These are phyloP conservation scores for Begonia peltatifolia DNA, from an alignment of 306 rosid genomes.

Conservation along the genomic window DNA sequence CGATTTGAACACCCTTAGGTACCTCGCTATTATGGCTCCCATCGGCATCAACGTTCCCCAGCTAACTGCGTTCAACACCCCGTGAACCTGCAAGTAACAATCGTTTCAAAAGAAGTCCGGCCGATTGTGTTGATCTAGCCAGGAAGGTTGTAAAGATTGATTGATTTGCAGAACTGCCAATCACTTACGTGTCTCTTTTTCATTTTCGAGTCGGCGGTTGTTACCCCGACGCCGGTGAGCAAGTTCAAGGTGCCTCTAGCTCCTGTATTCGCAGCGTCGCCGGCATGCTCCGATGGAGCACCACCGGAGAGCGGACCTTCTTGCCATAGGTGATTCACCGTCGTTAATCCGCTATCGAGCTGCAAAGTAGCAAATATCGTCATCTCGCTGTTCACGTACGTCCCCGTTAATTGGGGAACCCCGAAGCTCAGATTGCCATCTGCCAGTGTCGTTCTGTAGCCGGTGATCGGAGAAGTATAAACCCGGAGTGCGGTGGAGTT, in stretches of 20 bases:
- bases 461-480: not conserved
- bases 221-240: conserved; percentile 5
- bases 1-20: conserved; percentile 45
- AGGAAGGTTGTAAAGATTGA: no score
- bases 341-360: not conserved
- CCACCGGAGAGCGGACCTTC: not conserved
- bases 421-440: not conserved
- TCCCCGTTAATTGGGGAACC: conserved; percentile 1
- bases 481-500: conserved; percentile 2
- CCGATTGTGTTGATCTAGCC: no score
- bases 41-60: conserved; percentile 76
- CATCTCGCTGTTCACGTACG: conserved; percentile 3
- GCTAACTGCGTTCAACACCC: conserved; percentile 54
- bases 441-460: not conserved
- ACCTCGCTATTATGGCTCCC: conserved; percentile 71
- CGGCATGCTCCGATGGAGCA: not conserved
- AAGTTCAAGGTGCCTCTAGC: conserved; percentile 4
- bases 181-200: conserved; percentile 9
- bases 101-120: not conserved
- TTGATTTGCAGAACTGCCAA: not conserved
- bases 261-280: not conserved
- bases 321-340: conserved; percentile 13
- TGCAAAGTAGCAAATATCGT: conserved; percentile 1
- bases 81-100: conserved; percentile 34
- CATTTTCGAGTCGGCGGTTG: not conserved